Conservation (phyloP, 768 basidiomycete species). For the Candolleomyces efflorescens region DNA sequence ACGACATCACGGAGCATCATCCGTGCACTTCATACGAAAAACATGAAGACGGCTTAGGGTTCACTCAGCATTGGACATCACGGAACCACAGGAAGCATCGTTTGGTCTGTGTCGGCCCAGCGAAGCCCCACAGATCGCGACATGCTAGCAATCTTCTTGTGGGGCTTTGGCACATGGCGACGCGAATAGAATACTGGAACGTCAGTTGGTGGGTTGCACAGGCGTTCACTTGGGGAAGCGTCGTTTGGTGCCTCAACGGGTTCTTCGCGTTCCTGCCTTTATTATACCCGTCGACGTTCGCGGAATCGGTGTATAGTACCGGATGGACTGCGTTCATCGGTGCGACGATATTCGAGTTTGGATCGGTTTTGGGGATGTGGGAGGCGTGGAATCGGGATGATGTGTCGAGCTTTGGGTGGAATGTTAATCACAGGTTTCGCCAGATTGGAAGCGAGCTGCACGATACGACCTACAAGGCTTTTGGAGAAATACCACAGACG, state of each 20-base stretch:
- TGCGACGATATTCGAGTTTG: conserved; percentile 57
- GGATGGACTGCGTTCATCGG: conserved; percentile 54
- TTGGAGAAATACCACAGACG: background rate
- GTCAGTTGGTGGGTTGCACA: conserved; percentile 42
- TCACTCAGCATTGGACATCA: conserved; percentile 33
- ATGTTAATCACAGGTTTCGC: conserved; percentile 13
- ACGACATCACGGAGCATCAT: background rate
- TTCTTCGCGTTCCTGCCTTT: conserved; percentile 51
- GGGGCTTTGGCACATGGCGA: conserved; percentile 22
- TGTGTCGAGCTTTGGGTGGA: conserved; percentile 33
- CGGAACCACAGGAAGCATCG: conserved; percentile 35
- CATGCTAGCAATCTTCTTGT: conserved; percentile 13
- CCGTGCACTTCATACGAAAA: background rate
- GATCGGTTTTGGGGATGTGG: conserved; percentile 47
- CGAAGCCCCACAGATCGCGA: conserved; percentile 13
- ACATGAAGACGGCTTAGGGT: background rate
- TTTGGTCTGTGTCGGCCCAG: conserved; percentile 21
- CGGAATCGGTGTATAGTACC: conserved; percentile 25
- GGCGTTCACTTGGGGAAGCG: conserved; percentile 39
- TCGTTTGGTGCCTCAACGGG: conserved; percentile 55
- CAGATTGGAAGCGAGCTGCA: background rate
- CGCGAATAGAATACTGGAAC: conserved; percentile 38
- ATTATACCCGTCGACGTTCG: conserved; percentile 22
- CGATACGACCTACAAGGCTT: conserved; percentile 9
- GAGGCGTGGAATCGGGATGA: conserved; percentile 52